Percentiles rank a stretch among this genome's conserved stretches.
phyloP scores from a whole-genome alignment of 106 monocot genomes.

The Agapanthus africanus region DNA sequence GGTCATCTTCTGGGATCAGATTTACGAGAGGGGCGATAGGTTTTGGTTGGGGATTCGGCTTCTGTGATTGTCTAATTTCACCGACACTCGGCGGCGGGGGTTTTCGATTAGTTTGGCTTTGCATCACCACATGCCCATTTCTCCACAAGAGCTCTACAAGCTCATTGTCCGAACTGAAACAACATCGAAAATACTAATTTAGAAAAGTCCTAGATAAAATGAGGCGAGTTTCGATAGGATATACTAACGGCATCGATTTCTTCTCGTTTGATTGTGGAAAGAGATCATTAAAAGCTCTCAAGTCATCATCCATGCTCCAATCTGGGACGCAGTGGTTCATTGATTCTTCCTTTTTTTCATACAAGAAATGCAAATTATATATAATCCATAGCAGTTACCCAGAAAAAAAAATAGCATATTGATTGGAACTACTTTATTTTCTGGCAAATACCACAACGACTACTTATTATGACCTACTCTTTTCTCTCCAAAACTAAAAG shows the following conservation, averaged over 20 bases:
- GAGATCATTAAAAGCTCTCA: conserved; percentile 4
- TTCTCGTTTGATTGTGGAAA: conserved; percentile 18
- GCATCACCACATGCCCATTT: conserved; percentile 61
- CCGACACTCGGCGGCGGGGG: background rate
- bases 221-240: background rate
- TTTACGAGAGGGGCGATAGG: background rate
- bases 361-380: background rate
- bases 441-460: too few relatives aligned
- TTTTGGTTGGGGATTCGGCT: background rate
- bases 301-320: conserved; percentile 36
- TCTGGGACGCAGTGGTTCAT: conserved; percentile 29
- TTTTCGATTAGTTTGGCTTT: conserved; percentile 43
- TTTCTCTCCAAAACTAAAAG: background rate
- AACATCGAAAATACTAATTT: background rate
- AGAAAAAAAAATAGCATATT: background rate
- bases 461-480: too few relatives aligned
- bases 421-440: too few relatives aligned
- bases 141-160: conserved; percentile 64
- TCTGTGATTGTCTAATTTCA: conserved; percentile 16
- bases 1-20: conserved; percentile 35
- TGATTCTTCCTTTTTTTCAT: background rate
- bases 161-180: conserved; percentile 39
- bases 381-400: background rate
- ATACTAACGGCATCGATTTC: conserved; percentile 20
- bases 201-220: background rate